These are phyloP conservation scores for Termitomyces sp. DNA, from an alignment of 768 basidiomycete genomes.

Conservation along the genomic window DNA sequence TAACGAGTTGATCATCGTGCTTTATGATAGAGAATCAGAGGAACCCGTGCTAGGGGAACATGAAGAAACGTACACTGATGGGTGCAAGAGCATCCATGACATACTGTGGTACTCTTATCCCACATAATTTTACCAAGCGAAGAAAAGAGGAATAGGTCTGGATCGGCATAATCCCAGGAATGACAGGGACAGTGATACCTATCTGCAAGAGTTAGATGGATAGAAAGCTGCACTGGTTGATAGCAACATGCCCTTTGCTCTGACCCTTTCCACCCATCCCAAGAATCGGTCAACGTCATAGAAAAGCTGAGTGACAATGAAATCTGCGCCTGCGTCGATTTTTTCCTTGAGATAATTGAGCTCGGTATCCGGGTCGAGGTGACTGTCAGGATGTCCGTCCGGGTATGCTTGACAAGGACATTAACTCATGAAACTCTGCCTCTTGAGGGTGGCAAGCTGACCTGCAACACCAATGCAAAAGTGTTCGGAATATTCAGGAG, in stretches of 20 bases:
- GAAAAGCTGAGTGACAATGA: slow-evolving; percentile 94
- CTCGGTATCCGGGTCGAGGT: slow-evolving; percentile 51
- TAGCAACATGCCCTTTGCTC: slow-evolving; percentile 55
- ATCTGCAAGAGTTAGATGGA: neutral
- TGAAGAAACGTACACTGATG: slow-evolving; percentile 56
- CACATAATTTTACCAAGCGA: slow-evolving; percentile 85
- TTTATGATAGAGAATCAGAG: slow-evolving; percentile 23
- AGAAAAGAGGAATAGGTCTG: slow-evolving; percentile 94
- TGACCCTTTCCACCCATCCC: slow-evolving; percentile 67
- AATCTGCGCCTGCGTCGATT: slow-evolving; percentile 92
- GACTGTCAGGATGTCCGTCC: slow-evolving; percentile 73
- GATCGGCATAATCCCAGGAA: slow-evolving; percentile 97
- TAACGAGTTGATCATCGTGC: slow-evolving; percentile 92
- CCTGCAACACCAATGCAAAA: slow-evolving; percentile 97
- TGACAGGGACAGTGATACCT: slow-evolving; percentile 89
- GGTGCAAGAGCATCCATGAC: slow-evolving; percentile 63
- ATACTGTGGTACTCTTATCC: slow-evolving; percentile 63
- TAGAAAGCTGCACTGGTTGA: neutral
- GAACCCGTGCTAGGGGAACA: neutral
- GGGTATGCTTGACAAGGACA: slow-evolving; percentile 64
- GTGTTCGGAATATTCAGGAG: slow-evolving; percentile 68
- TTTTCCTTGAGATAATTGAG: slow-evolving; percentile 76
- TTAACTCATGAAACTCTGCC: neutral
- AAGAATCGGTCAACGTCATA: slow-evolving; percentile 91
- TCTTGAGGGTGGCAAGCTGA: slow-evolving; percentile 20